Conservation (phyloP, 805 yeast genomes). For the Pichia cabralensis region DNA sequence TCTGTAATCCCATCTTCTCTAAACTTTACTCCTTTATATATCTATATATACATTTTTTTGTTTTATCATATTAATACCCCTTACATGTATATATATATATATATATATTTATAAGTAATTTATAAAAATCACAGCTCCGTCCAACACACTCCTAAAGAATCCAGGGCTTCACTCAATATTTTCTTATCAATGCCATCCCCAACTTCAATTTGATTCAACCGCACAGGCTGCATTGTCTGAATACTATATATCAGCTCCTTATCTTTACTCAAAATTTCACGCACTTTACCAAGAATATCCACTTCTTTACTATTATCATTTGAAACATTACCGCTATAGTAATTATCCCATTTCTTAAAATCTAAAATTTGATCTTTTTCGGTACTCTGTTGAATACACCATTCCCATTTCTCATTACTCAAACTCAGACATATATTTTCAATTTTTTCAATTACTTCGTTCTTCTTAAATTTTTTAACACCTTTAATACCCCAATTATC, state of each 20-base stretch:
- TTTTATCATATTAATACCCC: too few relatives aligned
- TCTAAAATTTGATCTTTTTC: slow-evolving; percentile 3
- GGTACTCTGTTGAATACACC: slow-evolving; percentile 1
- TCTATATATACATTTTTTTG: too few relatives aligned
- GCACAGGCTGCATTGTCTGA: too few relatives aligned
- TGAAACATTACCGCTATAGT: too few relatives aligned
- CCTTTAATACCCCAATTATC: slow-evolving; percentile 31
- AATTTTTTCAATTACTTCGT: slow-evolving; percentile 7
- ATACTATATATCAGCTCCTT: too few relatives aligned
- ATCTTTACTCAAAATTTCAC: slow-evolving; percentile 12
- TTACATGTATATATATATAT: too few relatives aligned
- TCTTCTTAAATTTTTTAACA: slow-evolving; percentile 10
- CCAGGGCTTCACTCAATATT: slow-evolving; percentile 18
- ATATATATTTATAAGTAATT: too few relatives aligned
- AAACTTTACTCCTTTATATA: too few relatives aligned
- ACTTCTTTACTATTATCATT: neutral
- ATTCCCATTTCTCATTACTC: slow-evolving; percentile 2
- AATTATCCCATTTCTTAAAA: slow-evolving; percentile 1
- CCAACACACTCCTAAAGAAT: slow-evolving; percentile 22
- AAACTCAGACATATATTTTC: slow-evolving; percentile 13
- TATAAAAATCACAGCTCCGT: too few relatives aligned
- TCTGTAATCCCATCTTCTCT: too few relatives aligned
- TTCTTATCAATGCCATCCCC: slow-evolving; percentile 15
- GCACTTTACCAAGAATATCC: slow-evolving; percentile 11
- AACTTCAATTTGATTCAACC: too few relatives aligned